Evolutionary conservation across 1,139 yeast species (phyloP), one percentile per base, ranked within the genome.

Genomic region (Geotrichum armillariae): DNA sequence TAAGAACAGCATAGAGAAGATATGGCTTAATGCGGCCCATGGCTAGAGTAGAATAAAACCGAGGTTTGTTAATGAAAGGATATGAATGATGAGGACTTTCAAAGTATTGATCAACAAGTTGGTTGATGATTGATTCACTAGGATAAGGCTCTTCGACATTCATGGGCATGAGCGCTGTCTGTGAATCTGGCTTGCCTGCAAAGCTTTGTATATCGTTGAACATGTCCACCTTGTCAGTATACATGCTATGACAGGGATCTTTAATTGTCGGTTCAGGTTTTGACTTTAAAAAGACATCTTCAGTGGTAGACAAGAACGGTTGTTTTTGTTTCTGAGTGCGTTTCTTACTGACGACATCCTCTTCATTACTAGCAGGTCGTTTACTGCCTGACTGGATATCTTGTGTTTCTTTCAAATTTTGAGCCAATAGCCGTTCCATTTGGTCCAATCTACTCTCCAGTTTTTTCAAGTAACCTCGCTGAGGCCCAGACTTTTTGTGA

Each of bases 401-500:
- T 5, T n/a, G 18, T 12, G 25, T 8, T 2, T 29, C 34, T 20
- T 14, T 11, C 17, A 25, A 11, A 8, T 20, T 46, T 37, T 43
- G 34, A 16, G 43, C 45, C n/a, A 52, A 42, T 14, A 52, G 9
- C 21, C 36, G 34, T 48, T 65, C 67, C 39, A 64, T 54, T 48
- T 57, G 59, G 14, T 59, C 58, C 5, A 66, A 49, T 9, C 67
- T 56, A 31, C 55, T 53, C 50, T 66, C 70, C 41, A 66, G 59
- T 23, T 54, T 52, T 41, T 61, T 59, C 18, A 65, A 62, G 46
- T 66, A 64, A n/a, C 70, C 69, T 18, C 65, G 58, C 38, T 61
- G 60, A 4, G 69, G 69, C 1, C 70, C 69, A 1, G 68, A 58
- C 47, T 60, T 63, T 33, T 60, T 58, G 14, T 62, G 59, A 8